Base-by-base conservation (phyloP, 495 filamentous ascomycete genomes). In the Amniculicola lignicola region DNA sequence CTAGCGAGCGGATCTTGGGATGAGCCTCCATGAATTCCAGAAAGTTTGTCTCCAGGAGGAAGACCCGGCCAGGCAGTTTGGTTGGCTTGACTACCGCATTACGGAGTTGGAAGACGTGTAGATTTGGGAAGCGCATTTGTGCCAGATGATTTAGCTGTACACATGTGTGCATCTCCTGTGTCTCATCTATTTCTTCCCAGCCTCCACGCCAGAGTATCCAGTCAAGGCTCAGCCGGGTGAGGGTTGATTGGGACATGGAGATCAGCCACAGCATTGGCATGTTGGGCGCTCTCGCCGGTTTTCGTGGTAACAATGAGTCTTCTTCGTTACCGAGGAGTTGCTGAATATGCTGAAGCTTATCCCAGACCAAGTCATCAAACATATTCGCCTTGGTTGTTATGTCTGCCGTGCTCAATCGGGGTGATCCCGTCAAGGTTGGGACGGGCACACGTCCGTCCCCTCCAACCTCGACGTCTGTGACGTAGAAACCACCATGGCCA, bases 1-100 rank as follows among this genome's bases (percentile, higher is more conserved):
- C 66, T 18, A 71, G 46, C 31, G 64, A 69, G 37, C 62, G 45
- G 1, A 71, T 47, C n/a, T 62, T 65, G 4, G 52, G 43, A 37
- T 71, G 68, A 0, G 64, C 62, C 46, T 71, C 68, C 51, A 71
- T 63, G 46, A 71, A 71, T 2, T 59, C 55, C 12, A 70, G 58
- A 24, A 61, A 59, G 2, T 38, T 45, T 24, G 37, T 39, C 15
- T 71, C 68, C 19, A 68, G 46, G 6, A 69, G 58, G 40, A 63
- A 69, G 1, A 51, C 53, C 38, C 16, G 60, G 21, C 36, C 22
- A 15, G 64, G 62, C 24, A 67, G 44, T 19, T 18, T 29, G 1
- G 54, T 64, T 11, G 53, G 40, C 1, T 10, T n/a, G 5, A 55
- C 55, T 23, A 65, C 62, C 22, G 58, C 63, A 44, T 67, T 71